These are phyloP conservation scores for Aeschynomene evenia DNA, from an alignment of 306 rosid species.

Conservation along the genomic window DNA sequence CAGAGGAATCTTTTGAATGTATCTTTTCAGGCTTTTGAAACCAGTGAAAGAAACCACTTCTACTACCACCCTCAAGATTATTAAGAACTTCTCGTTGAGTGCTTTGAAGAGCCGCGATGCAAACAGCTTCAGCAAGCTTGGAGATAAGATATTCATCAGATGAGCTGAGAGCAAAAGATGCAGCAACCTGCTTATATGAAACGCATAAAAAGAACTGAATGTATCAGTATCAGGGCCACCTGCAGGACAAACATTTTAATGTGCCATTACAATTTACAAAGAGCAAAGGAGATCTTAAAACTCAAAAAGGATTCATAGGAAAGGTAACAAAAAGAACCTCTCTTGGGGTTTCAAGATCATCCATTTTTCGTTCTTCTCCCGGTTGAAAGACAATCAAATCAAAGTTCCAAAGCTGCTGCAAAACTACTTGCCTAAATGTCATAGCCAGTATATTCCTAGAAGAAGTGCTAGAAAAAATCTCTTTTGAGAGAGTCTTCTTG, in stretches of 20 bases:
- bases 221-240: constrained; percentile 89
- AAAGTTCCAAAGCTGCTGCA: constrained; percentile 74
- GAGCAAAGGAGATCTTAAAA: constrained; percentile 23
- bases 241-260: constrained; percentile 72
- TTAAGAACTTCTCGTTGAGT: constrained; percentile 64
- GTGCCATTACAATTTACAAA: constrained; percentile 57
- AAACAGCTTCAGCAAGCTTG: constrained; percentile 76
- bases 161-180: constrained; percentile 68
- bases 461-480: constrained; percentile 44
- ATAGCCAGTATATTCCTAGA: constrained; percentile 72
- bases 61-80: constrained; percentile 40
- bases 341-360: constrained; percentile 81
- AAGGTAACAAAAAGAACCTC: constrained; percentile 63
- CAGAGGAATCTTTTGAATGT: constrained; percentile 66
- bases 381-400: constrained; percentile 65
- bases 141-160: constrained; percentile 61
- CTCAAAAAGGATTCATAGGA: constrained; percentile 5
- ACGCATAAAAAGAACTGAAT: constrained; percentile 88
- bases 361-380: constrained; percentile 75
- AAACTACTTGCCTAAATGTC: constrained; percentile 94
- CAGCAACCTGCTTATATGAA: constrained; percentile 86
- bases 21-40: constrained; percentile 54
- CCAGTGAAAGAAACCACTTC: constrained; percentile 55
- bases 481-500: constrained; percentile 61
- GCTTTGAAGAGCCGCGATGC: constrained; percentile 68